Conservation (phyloP, 2,329 filamentous ascomycete species). For the Daldinia sp. region DNA sequence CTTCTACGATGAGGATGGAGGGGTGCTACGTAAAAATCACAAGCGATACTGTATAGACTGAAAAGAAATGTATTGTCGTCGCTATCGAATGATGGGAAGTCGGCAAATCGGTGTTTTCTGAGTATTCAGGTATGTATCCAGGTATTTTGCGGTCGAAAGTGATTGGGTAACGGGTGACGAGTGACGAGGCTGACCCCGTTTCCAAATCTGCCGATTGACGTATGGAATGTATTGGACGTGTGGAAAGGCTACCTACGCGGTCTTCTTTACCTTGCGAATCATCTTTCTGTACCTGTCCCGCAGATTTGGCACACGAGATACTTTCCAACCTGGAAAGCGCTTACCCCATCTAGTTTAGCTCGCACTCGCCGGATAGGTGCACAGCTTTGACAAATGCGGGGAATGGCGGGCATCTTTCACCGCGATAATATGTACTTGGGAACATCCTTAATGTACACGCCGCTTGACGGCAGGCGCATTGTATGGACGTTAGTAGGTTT, state of each 20-base stretch:
- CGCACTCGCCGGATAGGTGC: not conserved
- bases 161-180: constrained; percentile 26
- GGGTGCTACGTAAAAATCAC: constrained; percentile 25
- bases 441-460: not conserved
- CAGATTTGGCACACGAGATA: constrained; percentile 15
- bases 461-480: not conserved
- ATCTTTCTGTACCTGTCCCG: constrained; percentile 12
- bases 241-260: constrained; percentile 26
- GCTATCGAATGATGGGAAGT: constrained; percentile 25
- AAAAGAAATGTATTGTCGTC: not conserved
- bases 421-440: not conserved
- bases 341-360: constrained; percentile 23
- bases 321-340: not conserved
- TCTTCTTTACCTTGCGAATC: not conserved
- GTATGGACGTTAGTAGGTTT: not conserved
- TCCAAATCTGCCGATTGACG: constrained; percentile 42
- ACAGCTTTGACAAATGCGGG: constrained; percentile 26
- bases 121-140: not conserved
- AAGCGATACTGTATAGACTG: not conserved
- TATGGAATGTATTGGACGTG: too few relatives aligned
- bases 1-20: constrained; percentile 20
- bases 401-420: constrained; percentile 11
- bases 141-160: not conserved
- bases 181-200: constrained; percentile 44
- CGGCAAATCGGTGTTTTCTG: constrained; percentile 15